These are phyloP conservation scores for Drechslerella dactyloides DNA, from an alignment of 2,329 filamentous ascomycete species.

Conservation along the genomic window DNA sequence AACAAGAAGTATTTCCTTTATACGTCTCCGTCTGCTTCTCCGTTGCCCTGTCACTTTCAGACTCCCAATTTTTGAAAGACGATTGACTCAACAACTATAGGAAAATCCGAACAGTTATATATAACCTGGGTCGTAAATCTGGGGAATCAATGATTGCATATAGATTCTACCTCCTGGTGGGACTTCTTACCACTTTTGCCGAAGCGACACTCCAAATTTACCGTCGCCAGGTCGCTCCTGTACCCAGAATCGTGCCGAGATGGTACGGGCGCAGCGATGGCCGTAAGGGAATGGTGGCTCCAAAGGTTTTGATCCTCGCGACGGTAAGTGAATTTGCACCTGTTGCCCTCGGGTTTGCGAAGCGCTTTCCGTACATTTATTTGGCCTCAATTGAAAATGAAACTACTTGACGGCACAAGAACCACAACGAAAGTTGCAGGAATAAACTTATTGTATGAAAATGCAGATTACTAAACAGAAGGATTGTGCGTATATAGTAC, in stretches of 20 bases:
- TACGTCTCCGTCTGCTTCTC: no score
- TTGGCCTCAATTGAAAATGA: not conserved
- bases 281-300: conserved; percentile 57
- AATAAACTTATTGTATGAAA: conserved; percentile 3
- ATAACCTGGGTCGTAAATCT: not conserved
- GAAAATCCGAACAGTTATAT: not conserved
- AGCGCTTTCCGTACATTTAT: no score
- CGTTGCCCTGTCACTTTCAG: no score
- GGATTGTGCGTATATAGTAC: conserved; percentile 61
- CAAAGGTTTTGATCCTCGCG: conserved; percentile 69
- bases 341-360: not conserved
- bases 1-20: no score
- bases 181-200: conserved; percentile 1
- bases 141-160: not conserved
- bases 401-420: not conserved
- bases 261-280: conserved; percentile 11
- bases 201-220: not conserved
- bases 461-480: conserved; percentile 5
- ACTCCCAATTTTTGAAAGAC: no score
- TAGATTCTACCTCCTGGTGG: not conserved
- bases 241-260: conserved; percentile 1
- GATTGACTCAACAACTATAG: no score
- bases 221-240: not conserved
- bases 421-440: not conserved
- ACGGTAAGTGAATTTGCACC: conserved; percentile 61